Evolutionary conservation across 495 filamentous ascomycete genomes (phyloP), one percentile per base, ranked within the genome.

Genomic region (Neurospora tetraspora): DNA sequence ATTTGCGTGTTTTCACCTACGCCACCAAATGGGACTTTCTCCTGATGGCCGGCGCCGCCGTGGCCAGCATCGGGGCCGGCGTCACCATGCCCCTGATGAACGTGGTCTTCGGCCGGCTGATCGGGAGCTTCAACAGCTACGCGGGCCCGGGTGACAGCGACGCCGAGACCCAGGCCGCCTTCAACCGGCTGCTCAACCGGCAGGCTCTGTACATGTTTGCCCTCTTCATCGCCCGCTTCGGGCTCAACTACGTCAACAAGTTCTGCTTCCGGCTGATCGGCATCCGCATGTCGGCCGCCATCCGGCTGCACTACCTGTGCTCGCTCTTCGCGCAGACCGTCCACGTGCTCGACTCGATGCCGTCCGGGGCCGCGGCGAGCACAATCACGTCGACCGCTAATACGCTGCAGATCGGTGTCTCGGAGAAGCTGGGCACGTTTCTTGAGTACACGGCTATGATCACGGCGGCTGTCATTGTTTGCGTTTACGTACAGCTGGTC

Each of bases 391-490:
- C 81, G 38, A 89, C 90, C 69, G 84, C 88, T 31, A 86, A 89
- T 72, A 85, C 85, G 1, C 85, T 90, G 69, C 88, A 86, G 71
- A 82, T 86, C 0, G 88, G 89, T 27, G 89, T 88, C 8, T 86
- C 88, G 9, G 89, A 91, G 79, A 91, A 91, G 77, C 86, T 89
- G 10, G 89, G 88, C 43, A 85, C 88, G 34, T 85, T 85, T 53
- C 75, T 91, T 45, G 81, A 85, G 72, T 87, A 82, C 69, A 71
- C 84, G 10, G 82, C 88, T 3, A 88, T 87, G 71, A 89, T 91
- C 71, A 73, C 89, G 27, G 83, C 86, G 0, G 84, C 89, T 27
- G 89, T 89, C 76, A 82, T 90, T 69, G 81, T 90, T 90, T 18
- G 88, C 86, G 14, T 91, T 88, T 73, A 82, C 77, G n/a, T 86